Conservation (phyloP, 768 basidiomycete genomes). For the Amanita fuliginea region DNA sequence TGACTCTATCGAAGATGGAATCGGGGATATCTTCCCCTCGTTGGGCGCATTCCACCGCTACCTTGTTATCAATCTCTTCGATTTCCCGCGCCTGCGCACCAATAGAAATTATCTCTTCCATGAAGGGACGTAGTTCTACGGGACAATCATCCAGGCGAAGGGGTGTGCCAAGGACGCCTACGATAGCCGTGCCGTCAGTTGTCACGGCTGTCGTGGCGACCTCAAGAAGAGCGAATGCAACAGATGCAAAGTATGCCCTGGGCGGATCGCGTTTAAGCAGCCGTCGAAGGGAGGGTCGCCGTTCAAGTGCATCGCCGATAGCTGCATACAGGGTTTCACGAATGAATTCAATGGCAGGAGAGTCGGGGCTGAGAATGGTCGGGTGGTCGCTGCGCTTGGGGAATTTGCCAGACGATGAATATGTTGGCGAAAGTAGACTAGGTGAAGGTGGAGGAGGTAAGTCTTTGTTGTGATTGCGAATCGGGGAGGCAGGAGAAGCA, state of each 20-base stretch:
- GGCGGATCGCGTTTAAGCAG: constrained; percentile 54
- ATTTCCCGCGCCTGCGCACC: constrained; percentile 38
- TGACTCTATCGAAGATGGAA: constrained; percentile 50
- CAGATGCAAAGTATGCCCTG: constrained; percentile 71
- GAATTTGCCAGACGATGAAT: background rate
- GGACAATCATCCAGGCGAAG: constrained; percentile 58
- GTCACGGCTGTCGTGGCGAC: constrained; percentile 41
- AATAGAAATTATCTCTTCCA: constrained; percentile 50
- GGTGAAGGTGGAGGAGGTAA: constrained; percentile 2
- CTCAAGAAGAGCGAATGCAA: constrained; percentile 61
- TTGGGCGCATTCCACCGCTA: constrained; percentile 33
- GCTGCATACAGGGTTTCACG: constrained; percentile 83
- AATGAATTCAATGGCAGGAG: constrained; percentile 65
- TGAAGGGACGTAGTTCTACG: constrained; percentile 50
- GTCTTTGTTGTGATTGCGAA: background rate
- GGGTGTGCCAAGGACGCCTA: constrained; percentile 45
- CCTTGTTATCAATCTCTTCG: constrained; percentile 40
- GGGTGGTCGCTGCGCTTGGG: constrained; percentile 20
- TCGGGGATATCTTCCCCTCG: constrained; percentile 22
- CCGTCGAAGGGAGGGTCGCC: constrained; percentile 37
- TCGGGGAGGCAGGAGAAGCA: background rate
- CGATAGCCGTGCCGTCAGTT: constrained; percentile 36
- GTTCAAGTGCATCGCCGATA: constrained; percentile 57
- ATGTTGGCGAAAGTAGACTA: constrained; percentile 4
- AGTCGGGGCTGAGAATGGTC: constrained; percentile 32